Percentiles rank a stretch among this genome's conserved stretches.
phyloP scores from a whole-genome alignment of 2,329 filamentous ascomycete genomes.

The Fonsecaea pugnacius region DNA sequence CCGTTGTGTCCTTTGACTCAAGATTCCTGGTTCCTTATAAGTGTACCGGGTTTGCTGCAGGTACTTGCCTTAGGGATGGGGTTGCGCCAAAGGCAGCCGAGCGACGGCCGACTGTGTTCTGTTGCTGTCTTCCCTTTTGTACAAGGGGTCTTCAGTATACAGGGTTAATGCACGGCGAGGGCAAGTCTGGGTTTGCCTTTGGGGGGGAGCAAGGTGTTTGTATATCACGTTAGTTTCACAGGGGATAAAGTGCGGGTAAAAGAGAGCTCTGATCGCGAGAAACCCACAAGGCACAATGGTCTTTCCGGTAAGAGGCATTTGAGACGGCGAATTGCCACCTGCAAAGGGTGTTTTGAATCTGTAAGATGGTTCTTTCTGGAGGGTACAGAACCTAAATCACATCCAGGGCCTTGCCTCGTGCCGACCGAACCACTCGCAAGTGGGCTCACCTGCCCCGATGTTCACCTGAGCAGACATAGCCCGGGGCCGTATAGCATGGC shows the following conservation, averaged over 20 bases:
- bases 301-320: slow-evolving; percentile 16
- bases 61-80: slow-evolving; percentile 8
- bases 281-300: slow-evolving; percentile 1
- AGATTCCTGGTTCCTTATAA: slow-evolving; percentile 23
- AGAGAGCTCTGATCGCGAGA: slow-evolving; percentile 7
- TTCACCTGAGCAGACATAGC: slow-evolving; percentile 8
- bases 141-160: not conserved
- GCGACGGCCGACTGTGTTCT: not conserved
- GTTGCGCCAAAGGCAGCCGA: not conserved
- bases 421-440: not conserved
- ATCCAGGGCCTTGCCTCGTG: not conserved
- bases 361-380: not conserved
- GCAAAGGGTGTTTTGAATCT: slow-evolving; percentile 1
- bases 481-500: not conserved
- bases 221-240: slow-evolving; percentile 23
- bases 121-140: not conserved
- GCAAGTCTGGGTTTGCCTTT: not conserved
- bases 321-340: slow-evolving; percentile 13
- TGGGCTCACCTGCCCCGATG: not conserved
- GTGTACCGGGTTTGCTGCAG: slow-evolving; percentile 17
- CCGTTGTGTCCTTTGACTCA: slow-evolving; percentile 4
- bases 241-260: not conserved
- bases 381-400: not conserved
- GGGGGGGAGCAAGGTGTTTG: slow-evolving; percentile 7
- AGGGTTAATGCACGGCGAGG: slow-evolving; percentile 1